Base-by-base conservation (phyloP, 257 asterid genomes). In the Solanum rostratum region DNA sequence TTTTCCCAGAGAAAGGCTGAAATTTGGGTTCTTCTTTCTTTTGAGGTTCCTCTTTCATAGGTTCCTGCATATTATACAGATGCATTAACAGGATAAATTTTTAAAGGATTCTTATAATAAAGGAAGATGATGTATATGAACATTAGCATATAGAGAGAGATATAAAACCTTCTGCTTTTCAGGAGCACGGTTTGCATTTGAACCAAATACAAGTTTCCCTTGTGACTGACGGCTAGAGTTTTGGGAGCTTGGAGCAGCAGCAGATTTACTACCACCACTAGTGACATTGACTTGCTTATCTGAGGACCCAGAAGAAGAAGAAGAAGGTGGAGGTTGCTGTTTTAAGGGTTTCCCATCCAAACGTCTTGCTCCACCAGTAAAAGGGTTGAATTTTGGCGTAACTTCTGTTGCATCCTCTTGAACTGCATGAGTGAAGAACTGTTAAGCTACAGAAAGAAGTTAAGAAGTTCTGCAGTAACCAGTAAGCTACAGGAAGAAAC, bases 141-240 rank as follows among this genome's bases (percentile, higher is more conserved):
- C 6, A 39, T 68, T 79, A 45, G 30, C 45, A 50, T 2, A 24
- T 14, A n/a, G 19, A 3, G 83, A 5, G 83, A 29, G 49, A 49
- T 1, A 76, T 7, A 22, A 54, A 80, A 95, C 98, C 97, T 95
- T 93, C 20, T 85, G 88, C n/a, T 92, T 62, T 43, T 90, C 97
- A 5, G 82, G 88, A 16, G 90, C 16, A 13, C 92, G 97, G 83
- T 84, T 91, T 50, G 87, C 85, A 84, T 93, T 95, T 29, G 99
- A 91, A 79, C 99, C 99, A 55, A 97, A 97, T 19, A 97, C 98
- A 7, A 97, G 98, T 90, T 97, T 97, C 53, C 99, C 99, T 76
- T 92, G 98, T 66, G 97, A 88, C 83, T 95, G 99, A 53, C 93
- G 93, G 83, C 83, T 92, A 60, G 92, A 43, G 84, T 90, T 89